Conservation (phyloP, 306 rosid genomes). For the Quercus cerris region DNA sequence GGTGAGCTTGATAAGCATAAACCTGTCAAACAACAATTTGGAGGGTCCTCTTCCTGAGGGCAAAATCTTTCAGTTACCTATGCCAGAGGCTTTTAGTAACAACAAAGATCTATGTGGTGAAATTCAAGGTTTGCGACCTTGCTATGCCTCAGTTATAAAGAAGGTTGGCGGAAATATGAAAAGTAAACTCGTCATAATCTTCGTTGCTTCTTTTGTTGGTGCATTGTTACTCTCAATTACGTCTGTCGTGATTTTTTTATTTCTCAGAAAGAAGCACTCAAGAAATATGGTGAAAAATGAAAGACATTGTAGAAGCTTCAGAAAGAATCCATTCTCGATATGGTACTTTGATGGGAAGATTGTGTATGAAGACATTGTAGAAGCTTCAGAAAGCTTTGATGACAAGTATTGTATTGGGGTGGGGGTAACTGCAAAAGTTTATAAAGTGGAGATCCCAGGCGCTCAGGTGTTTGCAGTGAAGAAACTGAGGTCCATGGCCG, state of each 20-base stretch:
- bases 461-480: background rate
- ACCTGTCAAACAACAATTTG: constrained; percentile 27
- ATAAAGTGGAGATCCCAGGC: background rate
- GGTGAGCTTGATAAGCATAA: background rate
- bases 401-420: too few species aligned
- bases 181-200: background rate
- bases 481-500: background rate
- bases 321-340: too few species aligned
- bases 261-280: background rate
- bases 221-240: background rate
- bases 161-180: background rate
- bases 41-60: constrained; percentile 32
- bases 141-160: background rate
- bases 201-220: background rate
- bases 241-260: background rate
- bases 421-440: too few species aligned
- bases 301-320: too few species aligned
- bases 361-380: background rate
- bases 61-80: constrained; percentile 8
- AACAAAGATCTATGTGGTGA: constrained; percentile 15
- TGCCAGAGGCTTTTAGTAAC: constrained; percentile 13
- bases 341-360: background rate
- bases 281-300: background rate
- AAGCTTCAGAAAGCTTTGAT: too few species aligned
- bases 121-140: background rate